phyloP scores from a whole-genome alignment of 192 early-diverging fungal genomes.

The Fimicolochytrium jonesii region DNA sequence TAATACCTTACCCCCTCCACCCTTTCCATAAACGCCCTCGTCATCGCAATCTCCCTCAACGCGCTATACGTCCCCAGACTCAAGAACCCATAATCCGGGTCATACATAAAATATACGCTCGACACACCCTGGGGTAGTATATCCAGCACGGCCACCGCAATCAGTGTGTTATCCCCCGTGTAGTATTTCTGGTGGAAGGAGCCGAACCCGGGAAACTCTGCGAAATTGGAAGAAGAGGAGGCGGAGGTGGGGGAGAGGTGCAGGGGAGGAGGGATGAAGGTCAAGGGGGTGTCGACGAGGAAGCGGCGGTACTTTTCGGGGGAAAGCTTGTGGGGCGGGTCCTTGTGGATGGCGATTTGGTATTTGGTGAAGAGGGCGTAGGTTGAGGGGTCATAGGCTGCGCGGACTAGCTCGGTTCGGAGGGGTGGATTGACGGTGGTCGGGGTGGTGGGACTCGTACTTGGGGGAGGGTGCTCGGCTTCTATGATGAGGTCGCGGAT shows the following conservation, averaged over 20 bases:
- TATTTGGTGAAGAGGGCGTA: slow-evolving; percentile 76
- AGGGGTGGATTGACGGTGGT: not conserved
- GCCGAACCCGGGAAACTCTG: slow-evolving; percentile 61
- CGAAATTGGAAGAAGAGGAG: not conserved
- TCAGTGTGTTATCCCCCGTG: slow-evolving; percentile 68
- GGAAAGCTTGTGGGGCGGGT: slow-evolving; percentile 51
- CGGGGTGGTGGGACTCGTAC: too few relatives aligned
- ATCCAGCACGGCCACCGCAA: slow-evolving; percentile 91
- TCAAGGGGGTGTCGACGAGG: slow-evolving; percentile 71
- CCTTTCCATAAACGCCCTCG: slow-evolving; percentile 40
- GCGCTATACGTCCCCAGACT: slow-evolving; percentile 84
- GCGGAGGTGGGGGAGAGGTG: too few relatives aligned
- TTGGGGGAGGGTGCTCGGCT: too few relatives aligned
- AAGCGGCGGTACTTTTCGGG: slow-evolving; percentile 57
- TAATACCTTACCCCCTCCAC: slow-evolving; percentile 67
- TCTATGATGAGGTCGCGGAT: slow-evolving; percentile 6
- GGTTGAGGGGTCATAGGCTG: slow-evolving; percentile 69
- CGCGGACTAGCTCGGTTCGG: slow-evolving; percentile 57
- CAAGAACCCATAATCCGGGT: slow-evolving; percentile 73
- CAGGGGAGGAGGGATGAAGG: not conserved
- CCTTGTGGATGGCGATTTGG: slow-evolving; percentile 78
- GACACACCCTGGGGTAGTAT: slow-evolving; percentile 84
- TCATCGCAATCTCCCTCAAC: slow-evolving; percentile 74
- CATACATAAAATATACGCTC: slow-evolving; percentile 93
- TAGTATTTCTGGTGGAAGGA: slow-evolving; percentile 92